Base-by-base conservation (phyloP, 805 yeast genomes). In the Kregervanrija delftensis region DNA sequence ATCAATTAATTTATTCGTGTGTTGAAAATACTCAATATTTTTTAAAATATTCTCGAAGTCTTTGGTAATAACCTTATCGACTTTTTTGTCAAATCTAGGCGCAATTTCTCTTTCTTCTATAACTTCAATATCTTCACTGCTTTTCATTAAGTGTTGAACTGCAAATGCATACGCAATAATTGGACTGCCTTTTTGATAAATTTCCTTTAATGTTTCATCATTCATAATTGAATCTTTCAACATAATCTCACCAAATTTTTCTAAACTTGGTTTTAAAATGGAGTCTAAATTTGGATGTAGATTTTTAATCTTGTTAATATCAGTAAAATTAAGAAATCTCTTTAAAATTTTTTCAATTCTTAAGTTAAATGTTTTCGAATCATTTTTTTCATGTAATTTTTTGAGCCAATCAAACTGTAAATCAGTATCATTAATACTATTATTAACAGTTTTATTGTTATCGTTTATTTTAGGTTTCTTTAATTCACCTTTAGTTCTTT, bases 211-310 rank as follows among this genome's bases (percentile, higher is more conserved):
- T 5, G 41, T 31, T 17, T 41, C 49, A 32, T 52, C 53, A 34
- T 54, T 50, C 28, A 44, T 40, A 4, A 57, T 38, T 2, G 47
- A 30, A 11, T 50, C 54, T 17, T 44, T 44, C 37, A 57, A 40
- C 12, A 48, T 35, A 30, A 47, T 33, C 31, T 50, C 54, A 10
- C 62, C 64, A 46, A 57, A 60, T 13, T 42, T 44, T 9, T 34
- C 10, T 9, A 59, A 13, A 13, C 49, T 39, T 14, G 44, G 39
- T 14, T 39, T 33, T 30, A 53, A 34, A 13, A 49, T 40, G 13
- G 51, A 32, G 10, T 38, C 46, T 44, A 55, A 51, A 42, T 49
- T 51, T n/a, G 55, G 54, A n/a, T 43, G 47, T 37, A 53, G 35
- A 11, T 45, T 38, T 15, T 51, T 49, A 9, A 49, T 46, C 15